Percentiles rank a stretch among this genome's conserved stretches.
Conservation (phyloP, 169 alveolate species). For the Eimeria nieschulzi region DNA sequence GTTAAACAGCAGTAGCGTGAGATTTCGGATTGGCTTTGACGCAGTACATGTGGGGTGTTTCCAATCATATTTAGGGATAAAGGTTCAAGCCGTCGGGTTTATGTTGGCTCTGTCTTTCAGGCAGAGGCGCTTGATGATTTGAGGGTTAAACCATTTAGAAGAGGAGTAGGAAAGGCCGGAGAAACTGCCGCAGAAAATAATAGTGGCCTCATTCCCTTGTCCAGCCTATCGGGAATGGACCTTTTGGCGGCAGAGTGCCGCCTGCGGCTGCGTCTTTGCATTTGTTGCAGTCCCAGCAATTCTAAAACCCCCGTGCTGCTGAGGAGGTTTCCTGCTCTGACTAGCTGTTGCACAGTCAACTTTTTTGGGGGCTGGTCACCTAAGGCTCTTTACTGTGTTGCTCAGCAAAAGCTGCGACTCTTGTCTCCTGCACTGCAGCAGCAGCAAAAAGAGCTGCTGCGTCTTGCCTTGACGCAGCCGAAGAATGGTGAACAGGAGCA, state of each 20-base stretch:
- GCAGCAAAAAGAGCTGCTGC: not conserved
- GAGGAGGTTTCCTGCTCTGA: constrained; percentile 96
- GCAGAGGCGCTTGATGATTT: constrained; percentile 50
- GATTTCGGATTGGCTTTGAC: too few species aligned
- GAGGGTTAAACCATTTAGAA: constrained; percentile 1
- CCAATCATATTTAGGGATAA: too few species aligned
- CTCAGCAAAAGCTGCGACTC: constrained; percentile 41
- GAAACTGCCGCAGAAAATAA: not conserved
- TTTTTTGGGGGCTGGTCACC: constrained; percentile 94
- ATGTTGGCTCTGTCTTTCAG: constrained; percentile 1
- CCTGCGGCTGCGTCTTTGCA: constrained; percentile 53
- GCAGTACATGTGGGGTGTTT: too few species aligned
- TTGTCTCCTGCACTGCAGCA: constrained; percentile 46
- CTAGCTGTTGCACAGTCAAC: constrained; percentile 95
- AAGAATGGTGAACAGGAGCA: not conserved
- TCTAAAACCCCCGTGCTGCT: constrained; percentile 51
- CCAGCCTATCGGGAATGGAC: not conserved
- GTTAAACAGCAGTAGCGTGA: too few species aligned
- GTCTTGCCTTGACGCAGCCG: not conserved
- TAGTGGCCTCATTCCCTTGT: not conserved
- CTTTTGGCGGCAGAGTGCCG: constrained; percentile 60
- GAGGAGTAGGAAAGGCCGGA: not conserved
- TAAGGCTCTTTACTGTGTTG: constrained; percentile 86
- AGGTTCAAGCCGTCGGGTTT: too few species aligned
- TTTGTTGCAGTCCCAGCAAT: constrained; percentile 45